Percentiles rank a stretch among this genome's conserved stretches.
Evolutionary conservation across 2,329 filamentous ascomycete species (phyloP).

Genomic region (Chrysoporthe austroafricana): DNA sequence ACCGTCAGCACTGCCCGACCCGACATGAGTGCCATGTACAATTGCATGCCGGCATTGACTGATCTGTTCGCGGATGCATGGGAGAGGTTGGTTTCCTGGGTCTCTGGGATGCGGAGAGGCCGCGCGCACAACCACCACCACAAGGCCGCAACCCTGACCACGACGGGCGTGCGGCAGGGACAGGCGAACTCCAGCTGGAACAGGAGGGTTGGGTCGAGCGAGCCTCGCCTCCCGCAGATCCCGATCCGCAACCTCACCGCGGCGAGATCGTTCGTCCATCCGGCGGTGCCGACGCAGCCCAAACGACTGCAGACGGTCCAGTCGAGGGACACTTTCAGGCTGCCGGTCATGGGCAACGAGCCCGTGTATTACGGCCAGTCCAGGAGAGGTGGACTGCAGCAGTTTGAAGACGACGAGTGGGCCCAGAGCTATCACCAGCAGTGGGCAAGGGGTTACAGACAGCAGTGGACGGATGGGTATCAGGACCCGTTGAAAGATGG

Average conservation of each 20-base stretch:
- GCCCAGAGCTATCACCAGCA: constrained; percentile 11
- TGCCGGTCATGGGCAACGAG: constrained; percentile 1
- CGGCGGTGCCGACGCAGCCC: background rate
- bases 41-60: constrained; percentile 1
- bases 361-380: background rate
- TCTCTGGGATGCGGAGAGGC: background rate
- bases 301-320: background rate
- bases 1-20: background rate
- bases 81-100: background rate
- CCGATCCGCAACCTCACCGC: background rate
- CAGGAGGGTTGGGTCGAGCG: background rate
- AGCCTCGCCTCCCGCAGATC: background rate
- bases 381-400: background rate
- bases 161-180: background rate
- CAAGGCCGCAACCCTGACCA: background rate
- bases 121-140: background rate
- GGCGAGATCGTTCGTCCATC: background rate
- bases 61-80: constrained; percentile 4
- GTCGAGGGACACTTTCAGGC: background rate
- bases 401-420: constrained; percentile 6
- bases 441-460: constrained; percentile 7
- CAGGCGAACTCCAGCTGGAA: background rate
- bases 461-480: constrained; percentile 9
- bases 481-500: constrained; percentile 5
- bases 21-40: constrained; percentile 9